Base-by-base conservation (phyloP, 371 early-diverging fungal genomes). In the Umbelopsis sp. region DNA sequence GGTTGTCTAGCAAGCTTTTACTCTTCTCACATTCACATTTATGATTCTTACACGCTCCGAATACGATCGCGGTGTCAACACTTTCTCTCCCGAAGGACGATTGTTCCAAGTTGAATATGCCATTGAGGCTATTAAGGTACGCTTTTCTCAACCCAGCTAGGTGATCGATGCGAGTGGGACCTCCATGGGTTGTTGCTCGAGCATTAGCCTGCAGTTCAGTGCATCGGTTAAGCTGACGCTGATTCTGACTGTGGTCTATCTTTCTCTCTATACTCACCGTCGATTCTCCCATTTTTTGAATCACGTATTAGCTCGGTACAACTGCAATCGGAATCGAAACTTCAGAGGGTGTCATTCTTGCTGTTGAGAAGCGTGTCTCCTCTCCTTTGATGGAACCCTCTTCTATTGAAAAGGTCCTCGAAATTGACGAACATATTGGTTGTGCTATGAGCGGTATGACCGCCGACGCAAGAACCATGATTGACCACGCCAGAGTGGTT, bases 61-160 rank as follows among this genome's bases (percentile, higher is more conserved):
- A 84, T 98, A 98, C 85, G 98, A 98, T 84, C 93, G 98, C 72
- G 99, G 99, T 65, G 99, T 98, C 71, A 98, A 97, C 83, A 99
- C 99, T 51, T 99, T 99, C 83, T 96, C 96, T 45, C 99, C 99
- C 64, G 99, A 99, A 82, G 99, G 99, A 65, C 95, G 99, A 72
- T 87, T 98, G 66, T 98, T 98, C 90, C 99, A 99, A 79, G 99
- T 99, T 68, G 99, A 99, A 85, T 99, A 99, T 78, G 99, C 99
- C 67, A 94, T 98, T 73, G 99, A 99, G 78, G 98, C 99, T 67
- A 98, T 99, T 86, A 98, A 99, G 91, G 97, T 95, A 81, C 25
- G 14, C 44, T 22, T 25, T n/a, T 44, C 52, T 5, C 69, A 53
- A 25, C 53, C 29, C 63, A 50, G 44, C 24, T 1, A 37, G n/a